Evolutionary conservation across 129 eudicot genomes (phyloP), one percentile per base, ranked within the genome.

Genomic region (Lactuca saligna): DNA sequence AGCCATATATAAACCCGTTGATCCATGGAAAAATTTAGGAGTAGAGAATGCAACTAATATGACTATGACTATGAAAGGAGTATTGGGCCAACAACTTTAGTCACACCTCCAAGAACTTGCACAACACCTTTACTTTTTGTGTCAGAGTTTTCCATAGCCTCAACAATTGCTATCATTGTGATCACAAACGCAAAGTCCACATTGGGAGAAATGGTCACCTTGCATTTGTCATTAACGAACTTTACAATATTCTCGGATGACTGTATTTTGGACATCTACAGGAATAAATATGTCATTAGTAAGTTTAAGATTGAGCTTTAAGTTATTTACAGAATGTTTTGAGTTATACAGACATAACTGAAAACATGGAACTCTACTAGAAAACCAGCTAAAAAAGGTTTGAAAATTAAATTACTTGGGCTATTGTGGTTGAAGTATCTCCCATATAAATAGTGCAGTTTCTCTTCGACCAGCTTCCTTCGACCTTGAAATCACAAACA

Each of bases 401-500:
- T 25, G 20, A 20, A 55, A 37, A 16, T 25, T 25, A 25, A 25
- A 25, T 20, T 42, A 75, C 81, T 65, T 70, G 82, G 29, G 79
- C 85, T 59, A 81, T 66, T 59, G 78, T 72, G n/a, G 49, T 29
- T 29, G 78, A 63, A 20, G 85, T 51, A 53, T 68, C 32, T 17
- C 77, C 86, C 44, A 25, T 25, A 25, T 25, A 25, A 25, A 25
- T 25, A 65, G 53, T 57, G 44, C 76, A 77, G 4, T 70, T 65
- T 51, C 76, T 72, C 17, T 72, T 74, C 0, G 78, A 63, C 82
- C 79, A 81, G 65, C 78, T 77, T 66, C 85, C 85, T 59, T 71
- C 69, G 49, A 77, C 49, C 69, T 20, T 42, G 55, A 64, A 64
- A 32, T 68, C 73, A 37, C 6, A 68, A 39, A 17, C 57, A 32